Evolutionary conservation across 108 stramenopile species (phyloP), one percentile per base, ranked within the genome.

Genomic region (Nitzschia palea): DNA sequence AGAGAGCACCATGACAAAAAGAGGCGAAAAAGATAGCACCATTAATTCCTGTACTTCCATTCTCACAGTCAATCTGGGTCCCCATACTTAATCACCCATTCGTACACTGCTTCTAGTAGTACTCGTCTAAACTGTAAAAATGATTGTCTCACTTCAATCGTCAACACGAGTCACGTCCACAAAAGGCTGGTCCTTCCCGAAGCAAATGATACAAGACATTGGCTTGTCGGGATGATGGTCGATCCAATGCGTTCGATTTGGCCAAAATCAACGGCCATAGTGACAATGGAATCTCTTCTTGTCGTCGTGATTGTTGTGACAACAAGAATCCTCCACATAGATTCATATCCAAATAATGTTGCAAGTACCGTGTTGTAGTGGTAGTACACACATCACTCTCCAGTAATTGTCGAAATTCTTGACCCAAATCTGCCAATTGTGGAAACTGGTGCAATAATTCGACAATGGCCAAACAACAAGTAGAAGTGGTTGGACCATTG

Each of bases 181-280:
- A 12, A 48, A 48, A 48, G 47, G 47, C 47, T 5, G 47, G 47
- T 48, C 47, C 47, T 48, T 48, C 47, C 15, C 47, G 47, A 5
- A 48, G 18, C 8, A 48, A 18, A 20, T 48, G 47, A 48, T 48
- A 48, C 5, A n/a, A 4, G n/a, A 48, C 47, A 18, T 48, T 48
- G n/a, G 47, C 47, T 20, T 48, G 47, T 18, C 47, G 47, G 15
- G 17, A 20, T 18, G n/a, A 20, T 40, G 37, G 37, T 40, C 10
- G 8, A 40, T 14, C 37, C 37, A 14, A 40, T 40, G 8, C 37
- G 37, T 40, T 40, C 37, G 37, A 40, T 40, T 40, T 40, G 9
- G 9, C 47, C n/a, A 48, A 48, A 48, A 48, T 20, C 8, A 48
- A 20, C 5, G 47, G 18, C 47, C 47, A 48, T 48, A 20, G 18